Evolutionary conservation across 768 basidiomycete species (phyloP).

Genomic region (Glaciozyma antarctica): DNA sequence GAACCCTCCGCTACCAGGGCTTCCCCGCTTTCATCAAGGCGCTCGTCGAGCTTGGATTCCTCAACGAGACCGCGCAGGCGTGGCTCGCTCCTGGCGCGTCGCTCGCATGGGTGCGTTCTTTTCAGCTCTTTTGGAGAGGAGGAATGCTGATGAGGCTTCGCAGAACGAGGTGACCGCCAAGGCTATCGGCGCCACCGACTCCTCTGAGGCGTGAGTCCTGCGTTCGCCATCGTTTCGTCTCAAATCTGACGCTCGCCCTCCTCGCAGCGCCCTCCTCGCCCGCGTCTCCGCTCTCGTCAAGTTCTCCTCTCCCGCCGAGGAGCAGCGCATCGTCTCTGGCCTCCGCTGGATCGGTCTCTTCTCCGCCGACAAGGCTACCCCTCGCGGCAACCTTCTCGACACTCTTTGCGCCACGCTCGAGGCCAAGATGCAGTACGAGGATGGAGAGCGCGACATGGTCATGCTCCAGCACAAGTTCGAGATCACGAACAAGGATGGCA

Average conservation of each 20-base stretch:
- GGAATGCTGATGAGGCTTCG: neutral
- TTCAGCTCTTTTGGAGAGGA: neutral
- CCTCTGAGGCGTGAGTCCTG: constrained; percentile 54
- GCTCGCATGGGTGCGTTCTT: constrained; percentile 56
- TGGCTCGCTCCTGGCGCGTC: constrained; percentile 55
- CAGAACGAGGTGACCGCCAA: constrained; percentile 61
- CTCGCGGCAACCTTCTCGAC: constrained; percentile 71
- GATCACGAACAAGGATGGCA: constrained; percentile 78
- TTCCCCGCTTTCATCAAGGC: constrained; percentile 91
- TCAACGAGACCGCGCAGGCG: constrained; percentile 63
- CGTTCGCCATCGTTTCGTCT: neutral
- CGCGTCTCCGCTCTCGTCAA: constrained; percentile 58
- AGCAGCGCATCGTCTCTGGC: constrained; percentile 71
- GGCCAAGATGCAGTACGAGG: constrained; percentile 79
- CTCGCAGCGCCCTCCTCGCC: constrained; percentile 56
- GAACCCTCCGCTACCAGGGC: constrained; percentile 88
- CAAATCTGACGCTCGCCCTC: neutral
- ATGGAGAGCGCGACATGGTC: constrained; percentile 86
- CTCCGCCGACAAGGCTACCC: constrained; percentile 48
- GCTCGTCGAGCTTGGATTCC: constrained; percentile 77
- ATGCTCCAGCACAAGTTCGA: constrained; percentile 98
- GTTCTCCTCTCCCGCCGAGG: constrained; percentile 64
- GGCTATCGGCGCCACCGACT: constrained; percentile 57
- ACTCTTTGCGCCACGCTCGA: constrained; percentile 87
- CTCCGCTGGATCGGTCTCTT: constrained; percentile 90